Evolutionary conservation across 768 basidiomycete species (phyloP).

Genomic region (Phlebiopsis flavidoalba): DNA sequence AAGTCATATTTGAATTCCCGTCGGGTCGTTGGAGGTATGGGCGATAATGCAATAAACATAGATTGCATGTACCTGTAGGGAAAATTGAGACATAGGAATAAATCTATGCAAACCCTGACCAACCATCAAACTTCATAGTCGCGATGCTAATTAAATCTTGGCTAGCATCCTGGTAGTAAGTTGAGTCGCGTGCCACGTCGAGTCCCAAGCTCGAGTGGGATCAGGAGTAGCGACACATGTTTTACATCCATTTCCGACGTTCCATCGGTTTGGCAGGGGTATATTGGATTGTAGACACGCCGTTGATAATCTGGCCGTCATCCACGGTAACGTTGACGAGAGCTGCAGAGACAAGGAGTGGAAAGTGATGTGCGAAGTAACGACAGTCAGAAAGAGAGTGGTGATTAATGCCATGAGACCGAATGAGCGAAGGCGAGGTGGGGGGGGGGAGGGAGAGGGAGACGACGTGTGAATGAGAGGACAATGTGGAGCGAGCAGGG

Average conservation of each 20-base stretch:
- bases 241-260: slow-evolving; percentile 20
- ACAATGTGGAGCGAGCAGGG: neutral
- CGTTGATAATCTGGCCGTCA: slow-evolving; percentile 33
- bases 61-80: slow-evolving; percentile 34
- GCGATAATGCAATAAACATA: slow-evolving; percentile 38
- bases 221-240: slow-evolving; percentile 25
- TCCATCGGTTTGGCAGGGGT: slow-evolving; percentile 30
- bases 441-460: neutral
- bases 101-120: neutral
- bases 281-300: slow-evolving; percentile 26
- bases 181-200: slow-evolving; percentile 35
- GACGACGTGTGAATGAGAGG: neutral
- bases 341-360: slow-evolving; percentile 1
- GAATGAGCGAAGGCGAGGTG: neutral
- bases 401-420: neutral
- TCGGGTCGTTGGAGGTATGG: slow-evolving; percentile 16
- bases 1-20: slow-evolving; percentile 32
- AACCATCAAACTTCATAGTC: slow-evolving; percentile 13
- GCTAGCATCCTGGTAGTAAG: slow-evolving; percentile 1
- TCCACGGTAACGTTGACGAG: slow-evolving; percentile 39
- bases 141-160: neutral
- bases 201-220: slow-evolving; percentile 10
- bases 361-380: neutral
- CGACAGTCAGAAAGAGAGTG: neutral
- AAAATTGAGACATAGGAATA: neutral